phyloP scores from a whole-genome alignment of 345 rosid species.

The Conringia planisiliqua region DNA sequence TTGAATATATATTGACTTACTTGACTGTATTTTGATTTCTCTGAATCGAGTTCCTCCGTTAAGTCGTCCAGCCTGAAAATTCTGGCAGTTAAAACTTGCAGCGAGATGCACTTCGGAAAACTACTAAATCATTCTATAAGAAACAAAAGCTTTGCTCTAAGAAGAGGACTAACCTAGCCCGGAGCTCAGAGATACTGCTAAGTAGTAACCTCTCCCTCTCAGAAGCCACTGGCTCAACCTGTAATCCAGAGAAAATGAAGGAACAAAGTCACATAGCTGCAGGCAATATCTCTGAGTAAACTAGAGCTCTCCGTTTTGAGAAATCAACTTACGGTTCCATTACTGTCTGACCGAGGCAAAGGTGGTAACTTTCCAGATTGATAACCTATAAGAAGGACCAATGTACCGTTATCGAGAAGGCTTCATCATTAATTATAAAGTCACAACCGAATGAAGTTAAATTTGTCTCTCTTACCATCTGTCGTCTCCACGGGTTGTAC shows the following conservation, averaged over 20 bases:
- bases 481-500: conserved; percentile 59
- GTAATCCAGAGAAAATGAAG: conserved; percentile 12
- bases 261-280: neutral
- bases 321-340: conserved; percentile 59
- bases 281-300: neutral
- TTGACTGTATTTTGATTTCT: conserved; percentile 59
- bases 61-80: conserved; percentile 63
- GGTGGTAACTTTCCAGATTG: conserved; percentile 90
- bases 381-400: conserved; percentile 42
- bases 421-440: neutral
- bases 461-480: conserved; percentile 59
- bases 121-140: neutral
- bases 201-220: conserved; percentile 76
- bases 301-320: neutral
- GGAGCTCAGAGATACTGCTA: conserved; percentile 65
- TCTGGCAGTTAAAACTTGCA: conserved; percentile 4
- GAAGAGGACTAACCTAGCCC: conserved; percentile 54
- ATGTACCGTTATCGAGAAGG: neutral
- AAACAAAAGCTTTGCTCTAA: neutral
- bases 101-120: conserved; percentile 10
- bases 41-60: conserved; percentile 70
- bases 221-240: conserved; percentile 57
- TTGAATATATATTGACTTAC: too few species aligned
- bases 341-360: conserved; percentile 65
- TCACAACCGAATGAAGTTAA: conserved; percentile 2